Evolutionary conservation across 495 filamentous ascomycete species (phyloP).

Genomic region (Neurospora sp.): DNA sequence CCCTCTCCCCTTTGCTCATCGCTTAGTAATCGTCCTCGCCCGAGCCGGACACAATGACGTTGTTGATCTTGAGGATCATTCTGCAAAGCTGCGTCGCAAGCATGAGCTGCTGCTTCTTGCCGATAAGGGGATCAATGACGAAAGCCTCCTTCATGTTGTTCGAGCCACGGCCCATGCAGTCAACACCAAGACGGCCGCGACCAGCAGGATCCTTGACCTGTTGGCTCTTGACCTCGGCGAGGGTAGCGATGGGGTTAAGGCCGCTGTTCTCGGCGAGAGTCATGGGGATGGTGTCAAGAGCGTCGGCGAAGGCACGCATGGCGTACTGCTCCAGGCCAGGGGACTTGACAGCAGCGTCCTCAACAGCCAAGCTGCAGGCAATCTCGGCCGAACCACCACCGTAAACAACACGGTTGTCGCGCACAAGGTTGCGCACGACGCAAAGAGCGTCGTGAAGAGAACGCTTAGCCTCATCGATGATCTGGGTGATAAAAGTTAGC

Average conservation of each 20-base stretch:
- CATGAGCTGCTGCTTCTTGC: conserved; percentile 92
- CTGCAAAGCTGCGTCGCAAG: conserved; percentile 95
- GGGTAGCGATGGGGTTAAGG: conserved; percentile 86
- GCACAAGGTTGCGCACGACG: conserved; percentile 92
- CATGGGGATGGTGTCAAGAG: conserved; percentile 91
- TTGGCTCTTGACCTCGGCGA: conserved; percentile 88
- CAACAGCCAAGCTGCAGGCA: conserved; percentile 91
- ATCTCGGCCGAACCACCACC: conserved; percentile 97
- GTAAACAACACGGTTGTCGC: conserved; percentile 97
- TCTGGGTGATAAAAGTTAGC: conserved; percentile 40
- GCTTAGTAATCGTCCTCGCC: conserved; percentile 84
- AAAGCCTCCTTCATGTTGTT: conserved; percentile 97
- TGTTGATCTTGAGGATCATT: conserved; percentile 97
- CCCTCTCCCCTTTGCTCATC: background rate
- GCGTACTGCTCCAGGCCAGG: conserved; percentile 96
- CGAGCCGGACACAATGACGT: conserved; percentile 90
- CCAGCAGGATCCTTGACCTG: conserved; percentile 79
- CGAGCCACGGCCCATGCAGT: conserved; percentile 91
- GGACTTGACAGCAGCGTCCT: conserved; percentile 90
- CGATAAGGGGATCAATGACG: conserved; percentile 95
- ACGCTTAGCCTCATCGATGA: conserved; percentile 97
- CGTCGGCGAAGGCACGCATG: conserved; percentile 96
- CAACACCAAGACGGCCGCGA: conserved; percentile 68
- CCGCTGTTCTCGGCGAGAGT: conserved; percentile 96
- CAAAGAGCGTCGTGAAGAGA: conserved; percentile 96